Evolutionary conservation across 345 rosid species (phyloP), one percentile per base, ranked within the genome.

Genomic region (Bruguiera gymnorhiza): DNA sequence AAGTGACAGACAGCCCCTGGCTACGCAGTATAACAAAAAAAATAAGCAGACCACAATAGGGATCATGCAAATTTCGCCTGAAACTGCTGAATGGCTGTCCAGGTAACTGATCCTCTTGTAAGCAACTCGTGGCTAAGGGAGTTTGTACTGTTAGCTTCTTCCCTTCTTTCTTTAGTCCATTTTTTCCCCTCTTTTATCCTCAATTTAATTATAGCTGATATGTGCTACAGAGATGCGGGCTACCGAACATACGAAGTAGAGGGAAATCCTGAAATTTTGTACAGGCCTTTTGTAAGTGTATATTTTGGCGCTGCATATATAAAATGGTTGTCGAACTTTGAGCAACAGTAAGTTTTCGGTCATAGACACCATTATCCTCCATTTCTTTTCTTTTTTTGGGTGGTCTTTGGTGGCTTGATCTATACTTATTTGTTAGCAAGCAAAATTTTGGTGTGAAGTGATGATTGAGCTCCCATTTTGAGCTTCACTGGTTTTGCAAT

Each of bases 301-400:
- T 95, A 95, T 73, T 86, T 88, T 73, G 99, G 93, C 66, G 91
- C 94, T 72, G 96, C 99, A 68, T 90, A 87, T 85, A 86, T 95
- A 63, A 80, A 81, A 80, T 90, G 92, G 93, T 70, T 95, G 75
- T 86, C 92, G 60, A 83, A 85, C 70, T 90, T 85, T 52, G 88
- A 88, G 72, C 75, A 82, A 53, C 79, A 67, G 99, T 95, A 77
- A 83, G 78, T 74, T 70, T 31, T 73, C 54, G 39, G 46, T 19
- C n/a, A 27, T 31, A 27, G 23, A 68, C 2, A 37, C 48, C 23
- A 11, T 20, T 57, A 1, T 30, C 15, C 43, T 67, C 64, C 70
- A 63, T 46, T 55, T 32, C 39, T 24, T 46, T 11, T 52, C 51
- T n/a, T 8, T 54, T 20, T n/a, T 34, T 7, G 37, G 37, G 6